Percentiles rank a stretch among this genome's conserved stretches.
Conservation (phyloP, 805 yeast genomes). For the Myxozyma sirexii region DNA sequence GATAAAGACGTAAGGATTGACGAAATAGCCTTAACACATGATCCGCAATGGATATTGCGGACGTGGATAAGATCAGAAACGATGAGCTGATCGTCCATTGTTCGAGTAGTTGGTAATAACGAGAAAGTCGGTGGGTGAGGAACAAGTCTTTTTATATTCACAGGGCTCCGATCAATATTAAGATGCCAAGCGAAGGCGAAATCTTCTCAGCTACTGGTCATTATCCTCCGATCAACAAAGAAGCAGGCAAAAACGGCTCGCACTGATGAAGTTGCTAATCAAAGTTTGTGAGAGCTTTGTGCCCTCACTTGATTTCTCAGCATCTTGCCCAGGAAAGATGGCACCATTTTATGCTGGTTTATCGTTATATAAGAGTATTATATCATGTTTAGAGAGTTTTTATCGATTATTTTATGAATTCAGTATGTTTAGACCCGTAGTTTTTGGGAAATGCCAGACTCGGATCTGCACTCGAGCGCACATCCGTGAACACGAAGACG, state of each 20-base stretch:
- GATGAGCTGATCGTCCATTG: slow-evolving; percentile 24
- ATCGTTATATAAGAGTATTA: too few relatives aligned
- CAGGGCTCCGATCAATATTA: not conserved
- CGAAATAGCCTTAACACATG: slow-evolving; percentile 34
- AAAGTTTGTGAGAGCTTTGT: slow-evolving; percentile 3
- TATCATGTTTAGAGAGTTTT: too few relatives aligned
- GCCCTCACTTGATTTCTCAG: not conserved
- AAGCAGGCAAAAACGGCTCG: not conserved
- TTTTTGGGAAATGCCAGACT: too few relatives aligned
- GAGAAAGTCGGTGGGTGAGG: not conserved
- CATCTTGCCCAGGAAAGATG: not conserved
- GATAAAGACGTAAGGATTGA: slow-evolving; percentile 26
- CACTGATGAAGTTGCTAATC: not conserved
- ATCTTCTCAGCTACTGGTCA: not conserved
- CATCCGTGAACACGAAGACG: too few relatives aligned
- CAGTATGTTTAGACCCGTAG: too few relatives aligned
- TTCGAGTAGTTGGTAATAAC: not conserved
- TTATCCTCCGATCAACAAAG: too few relatives aligned
- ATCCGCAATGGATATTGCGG: slow-evolving; percentile 35
- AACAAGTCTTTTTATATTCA: too few relatives aligned
- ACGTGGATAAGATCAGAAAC: slow-evolving; percentile 29
- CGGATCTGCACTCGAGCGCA: too few relatives aligned
- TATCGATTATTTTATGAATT: too few relatives aligned
- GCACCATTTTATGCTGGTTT: too few relatives aligned
- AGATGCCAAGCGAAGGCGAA: not conserved